Conservation (phyloP, 176 grass and related monocot genomes). For the Thinopyrum elongatum region DNA sequence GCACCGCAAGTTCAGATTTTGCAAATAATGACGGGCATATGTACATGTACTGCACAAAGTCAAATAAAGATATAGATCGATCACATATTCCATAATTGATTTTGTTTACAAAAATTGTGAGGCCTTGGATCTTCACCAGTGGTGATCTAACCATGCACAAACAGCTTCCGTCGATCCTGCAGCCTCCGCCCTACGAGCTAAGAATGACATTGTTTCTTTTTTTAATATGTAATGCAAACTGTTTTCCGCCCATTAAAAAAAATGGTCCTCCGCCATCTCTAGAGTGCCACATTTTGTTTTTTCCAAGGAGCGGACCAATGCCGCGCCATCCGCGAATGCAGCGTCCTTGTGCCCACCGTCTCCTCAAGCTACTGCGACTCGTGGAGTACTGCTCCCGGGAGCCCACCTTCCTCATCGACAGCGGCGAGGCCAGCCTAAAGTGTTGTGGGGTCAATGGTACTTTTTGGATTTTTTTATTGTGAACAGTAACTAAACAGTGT, state of each 20-base stretch:
- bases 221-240: too few relatives aligned
- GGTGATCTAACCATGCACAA: neutral
- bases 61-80: neutral
- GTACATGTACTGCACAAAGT: slow-evolving; percentile 32
- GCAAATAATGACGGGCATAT: slow-evolving; percentile 12
- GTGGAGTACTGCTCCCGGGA: neutral
- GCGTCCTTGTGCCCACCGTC: neutral
- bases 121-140: neutral
- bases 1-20: neutral
- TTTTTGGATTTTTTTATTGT: too few relatives aligned
- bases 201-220: neutral
- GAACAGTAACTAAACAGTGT: too few relatives aligned
- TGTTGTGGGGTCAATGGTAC: too few relatives aligned
- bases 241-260: too few relatives aligned
- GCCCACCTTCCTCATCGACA: neutral
- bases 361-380: neutral
- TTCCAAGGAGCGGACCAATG: neutral
- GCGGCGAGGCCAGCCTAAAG: too few relatives aligned
- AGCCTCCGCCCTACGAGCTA: neutral
- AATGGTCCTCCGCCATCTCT: neutral
- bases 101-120: neutral
- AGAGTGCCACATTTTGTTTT: neutral
- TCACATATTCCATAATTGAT: neutral
- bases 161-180: neutral
- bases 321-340: neutral